Percentiles rank a stretch among this genome's conserved stretches.
phyloP scores from a whole-genome alignment of 768 basidiomycete species.

The Tricholoma matsutake region DNA sequence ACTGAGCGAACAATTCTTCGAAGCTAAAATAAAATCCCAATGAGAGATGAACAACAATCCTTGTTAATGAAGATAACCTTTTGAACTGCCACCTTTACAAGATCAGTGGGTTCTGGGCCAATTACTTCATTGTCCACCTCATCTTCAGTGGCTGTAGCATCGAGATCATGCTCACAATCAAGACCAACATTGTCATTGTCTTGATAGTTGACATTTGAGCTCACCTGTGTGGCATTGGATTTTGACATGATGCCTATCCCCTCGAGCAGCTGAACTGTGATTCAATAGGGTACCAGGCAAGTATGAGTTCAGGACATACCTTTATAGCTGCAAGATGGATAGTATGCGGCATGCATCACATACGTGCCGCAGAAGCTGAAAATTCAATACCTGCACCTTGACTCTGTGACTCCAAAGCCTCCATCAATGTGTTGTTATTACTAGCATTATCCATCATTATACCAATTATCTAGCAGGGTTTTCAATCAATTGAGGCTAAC shows the following conservation, averaged over 20 bases:
- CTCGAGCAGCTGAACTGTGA: background rate
- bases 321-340: too few relatives aligned
- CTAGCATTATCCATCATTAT: too few relatives aligned
- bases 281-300: background rate
- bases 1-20: too few relatives aligned
- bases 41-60: too few relatives aligned
- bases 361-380: conserved; percentile 7
- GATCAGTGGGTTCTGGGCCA: background rate
- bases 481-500: background rate
- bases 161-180: too few relatives aligned
- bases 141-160: too few relatives aligned
- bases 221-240: background rate
- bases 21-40: too few relatives aligned
- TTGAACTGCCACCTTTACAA: conserved; percentile 10
- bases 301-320: too few relatives aligned
- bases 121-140: too few relatives aligned
- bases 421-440: too few relatives aligned
- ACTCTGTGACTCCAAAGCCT: conserved; percentile 7
- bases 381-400: conserved; percentile 12
- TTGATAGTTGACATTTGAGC: too few relatives aligned
- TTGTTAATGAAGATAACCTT: conserved; percentile 11
- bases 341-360: conserved; percentile 25
- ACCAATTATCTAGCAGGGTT: conserved; percentile 13
- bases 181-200: background rate
- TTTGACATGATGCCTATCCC: conserved; percentile 3